Percentiles rank a stretch among this genome's conserved stretches.
phyloP scores from a whole-genome alignment of 1,139 yeast species.

The Kodamaea alishanica region DNA sequence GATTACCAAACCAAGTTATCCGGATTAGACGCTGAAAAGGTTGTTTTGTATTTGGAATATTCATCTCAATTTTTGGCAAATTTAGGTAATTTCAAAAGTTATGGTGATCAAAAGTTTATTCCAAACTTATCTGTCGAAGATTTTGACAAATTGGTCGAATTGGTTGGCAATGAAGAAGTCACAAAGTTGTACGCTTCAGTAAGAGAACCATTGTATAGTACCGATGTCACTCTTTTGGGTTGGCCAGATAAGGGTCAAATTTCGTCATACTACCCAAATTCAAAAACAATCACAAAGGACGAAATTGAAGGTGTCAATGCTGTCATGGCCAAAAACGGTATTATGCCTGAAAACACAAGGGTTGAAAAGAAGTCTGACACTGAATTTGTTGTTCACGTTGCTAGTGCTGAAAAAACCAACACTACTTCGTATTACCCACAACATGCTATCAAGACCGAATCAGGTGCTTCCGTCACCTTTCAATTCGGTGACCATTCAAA shows the following conservation, averaged over 20 bases:
- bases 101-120: constrained; percentile 83
- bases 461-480: constrained; percentile 43
- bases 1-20: constrained; percentile 36
- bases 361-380: constrained; percentile 48
- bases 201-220: constrained; percentile 48
- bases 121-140: constrained; percentile 53
- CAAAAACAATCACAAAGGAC: constrained; percentile 37
- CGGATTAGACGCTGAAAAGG: constrained; percentile 29
- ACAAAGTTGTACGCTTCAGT: constrained; percentile 41
- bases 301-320: constrained; percentile 67
- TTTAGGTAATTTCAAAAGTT: constrained; percentile 83
- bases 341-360: constrained; percentile 83
- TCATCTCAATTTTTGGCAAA: constrained; percentile 77
- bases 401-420: constrained; percentile 50
- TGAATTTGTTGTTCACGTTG: constrained; percentile 55
- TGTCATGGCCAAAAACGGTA: constrained; percentile 55
- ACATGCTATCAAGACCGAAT: constrained; percentile 20
- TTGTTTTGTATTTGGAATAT: constrained; percentile 63
- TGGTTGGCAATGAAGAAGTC: constrained; percentile 37
- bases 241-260: constrained; percentile 76
- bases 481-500: constrained; percentile 72
- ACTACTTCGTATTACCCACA: constrained; percentile 41
- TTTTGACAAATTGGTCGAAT: constrained; percentile 45
- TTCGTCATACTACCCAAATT: constrained; percentile 62
- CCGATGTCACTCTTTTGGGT: constrained; percentile 57